Percentiles rank a stretch among this genome's conserved stretches.
These are phyloP conservation scores for Hypoxylon trugodes DNA, from an alignment of 495 filamentous ascomycete species.

Conservation along the genomic window DNA sequence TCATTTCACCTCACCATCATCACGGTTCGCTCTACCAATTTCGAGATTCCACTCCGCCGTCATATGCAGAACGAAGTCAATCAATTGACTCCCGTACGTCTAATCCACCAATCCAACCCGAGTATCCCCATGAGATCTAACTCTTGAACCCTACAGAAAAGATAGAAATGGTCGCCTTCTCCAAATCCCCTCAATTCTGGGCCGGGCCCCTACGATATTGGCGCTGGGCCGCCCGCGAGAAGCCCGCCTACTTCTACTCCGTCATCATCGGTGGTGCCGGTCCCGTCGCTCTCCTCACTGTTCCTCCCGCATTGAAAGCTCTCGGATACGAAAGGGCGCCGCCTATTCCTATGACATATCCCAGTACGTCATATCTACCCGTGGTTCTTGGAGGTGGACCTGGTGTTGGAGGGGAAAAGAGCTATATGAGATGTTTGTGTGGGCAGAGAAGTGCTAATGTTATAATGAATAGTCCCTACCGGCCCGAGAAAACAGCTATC, in stretches of 20 bases:
- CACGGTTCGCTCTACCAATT: not conserved
- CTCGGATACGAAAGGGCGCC: conserved; percentile 76
- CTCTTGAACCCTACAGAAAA: conserved; percentile 7
- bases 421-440: not conserved
- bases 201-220: conserved; percentile 79
- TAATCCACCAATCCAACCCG: not conserved
- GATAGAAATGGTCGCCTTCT: conserved; percentile 62
- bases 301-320: conserved; percentile 71
- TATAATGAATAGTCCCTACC: conserved; percentile 68
- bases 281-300: conserved; percentile 70
- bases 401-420: no score
- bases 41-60: conserved; percentile 13
- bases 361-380: conserved; percentile 71
- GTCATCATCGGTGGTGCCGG: conserved; percentile 74
- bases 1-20: conserved; percentile 12
- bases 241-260: conserved; percentile 89
- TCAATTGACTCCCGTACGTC: conserved; percentile 17
- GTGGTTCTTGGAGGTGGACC: no score
- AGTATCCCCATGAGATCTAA: not conserved
- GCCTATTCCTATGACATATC: conserved; percentile 87
- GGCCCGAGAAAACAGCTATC: conserved; percentile 74
- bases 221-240: conserved; percentile 84
- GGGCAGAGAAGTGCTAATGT: conserved; percentile 36
- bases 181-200: conserved; percentile 76
- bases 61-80: conserved; percentile 22